Percentiles rank a stretch among this genome's conserved stretches.
Conservation (phyloP, 2,329 filamentous ascomycete genomes). For the Sporothrix dimorphospora region DNA sequence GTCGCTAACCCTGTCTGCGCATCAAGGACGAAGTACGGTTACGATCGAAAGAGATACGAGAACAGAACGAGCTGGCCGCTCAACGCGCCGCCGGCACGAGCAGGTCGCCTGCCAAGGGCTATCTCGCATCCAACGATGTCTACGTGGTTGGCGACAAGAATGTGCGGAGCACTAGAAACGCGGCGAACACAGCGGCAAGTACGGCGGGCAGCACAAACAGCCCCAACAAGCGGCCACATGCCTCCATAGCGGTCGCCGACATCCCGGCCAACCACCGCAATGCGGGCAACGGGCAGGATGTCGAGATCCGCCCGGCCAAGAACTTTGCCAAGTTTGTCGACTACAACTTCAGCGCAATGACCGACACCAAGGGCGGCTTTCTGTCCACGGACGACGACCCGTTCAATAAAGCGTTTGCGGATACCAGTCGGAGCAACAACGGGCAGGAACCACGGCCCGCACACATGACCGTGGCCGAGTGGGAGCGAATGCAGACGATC, state of each 20-base stretch:
- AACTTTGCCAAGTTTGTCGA: slow-evolving; percentile 96
- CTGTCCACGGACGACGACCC: slow-evolving; percentile 90
- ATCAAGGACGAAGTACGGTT: slow-evolving; percentile 21
- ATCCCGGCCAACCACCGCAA: slow-evolving; percentile 62
- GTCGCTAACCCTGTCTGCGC: not conserved
- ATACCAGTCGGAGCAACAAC: slow-evolving; percentile 43
- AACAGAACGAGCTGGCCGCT: slow-evolving; percentile 67
- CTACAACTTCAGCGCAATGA: slow-evolving; percentile 98
- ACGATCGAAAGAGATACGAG: slow-evolving; percentile 55
- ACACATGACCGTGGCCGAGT: slow-evolving; percentile 87
- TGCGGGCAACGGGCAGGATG: slow-evolving; percentile 60
- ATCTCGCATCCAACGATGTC: slow-evolving; percentile 69
- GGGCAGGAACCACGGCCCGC: slow-evolving; percentile 66
- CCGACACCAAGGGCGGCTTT: slow-evolving; percentile 95
- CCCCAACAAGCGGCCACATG: slow-evolving; percentile 69
- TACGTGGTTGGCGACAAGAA: slow-evolving; percentile 49
- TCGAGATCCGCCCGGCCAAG: slow-evolving; percentile 70
- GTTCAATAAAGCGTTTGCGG: slow-evolving; percentile 73
- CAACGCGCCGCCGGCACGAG: slow-evolving; percentile 49
- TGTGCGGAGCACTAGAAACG: not conserved
- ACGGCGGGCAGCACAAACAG: not conserved
- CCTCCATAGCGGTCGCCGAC: slow-evolving; percentile 60
- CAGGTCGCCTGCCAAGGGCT: slow-evolving; percentile 62
- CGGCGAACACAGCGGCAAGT: slow-evolving; percentile 24
- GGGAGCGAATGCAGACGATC: slow-evolving; percentile 82